Conservation (phyloP, 805 yeast species). For the Metschnikowia cerradonensis region DNA sequence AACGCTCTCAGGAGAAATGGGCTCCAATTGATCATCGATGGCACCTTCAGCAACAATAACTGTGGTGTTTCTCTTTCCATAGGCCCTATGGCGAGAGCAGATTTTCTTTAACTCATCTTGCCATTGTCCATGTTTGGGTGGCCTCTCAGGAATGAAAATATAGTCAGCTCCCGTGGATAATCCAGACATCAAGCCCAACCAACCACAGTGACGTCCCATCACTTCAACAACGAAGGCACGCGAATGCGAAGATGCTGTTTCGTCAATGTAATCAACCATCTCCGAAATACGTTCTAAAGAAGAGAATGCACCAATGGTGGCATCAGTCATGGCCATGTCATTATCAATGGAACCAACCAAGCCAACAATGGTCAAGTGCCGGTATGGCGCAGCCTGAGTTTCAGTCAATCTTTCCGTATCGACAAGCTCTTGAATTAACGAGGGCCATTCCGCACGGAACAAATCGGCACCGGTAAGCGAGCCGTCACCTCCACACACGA, state of each 20-base stretch:
- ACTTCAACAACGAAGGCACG: conserved; percentile 97
- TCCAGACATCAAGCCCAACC: conserved; percentile 98
- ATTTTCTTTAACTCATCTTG: conserved; percentile 70
- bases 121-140: conserved; percentile 75
- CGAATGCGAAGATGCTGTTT: conserved; percentile 95
- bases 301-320: conserved; percentile 94
- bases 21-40: conserved; percentile 71
- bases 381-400: conserved; percentile 58
- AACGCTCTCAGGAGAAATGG: conserved; percentile 77
- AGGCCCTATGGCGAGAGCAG: conserved; percentile 72
- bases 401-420: conserved; percentile 51
- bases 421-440: conserved; percentile 69
- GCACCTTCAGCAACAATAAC: conserved; percentile 99
- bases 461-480: conserved; percentile 96
- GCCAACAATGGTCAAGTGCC: conserved; percentile 82
- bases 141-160: conserved; percentile 91
- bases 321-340: conserved; percentile 96
- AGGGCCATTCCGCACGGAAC: conserved; percentile 93
- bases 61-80: conserved; percentile 90
- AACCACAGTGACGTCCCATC: conserved; percentile 99
- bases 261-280: conserved; percentile 93
- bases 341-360: conserved; percentile 96
- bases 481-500: conserved; percentile 99
- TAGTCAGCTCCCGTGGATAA: conserved; percentile 95
- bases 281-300: conserved; percentile 90